Conservation (phyloP, 495 filamentous ascomycete species). For the Sordaria brevicollis region DNA sequence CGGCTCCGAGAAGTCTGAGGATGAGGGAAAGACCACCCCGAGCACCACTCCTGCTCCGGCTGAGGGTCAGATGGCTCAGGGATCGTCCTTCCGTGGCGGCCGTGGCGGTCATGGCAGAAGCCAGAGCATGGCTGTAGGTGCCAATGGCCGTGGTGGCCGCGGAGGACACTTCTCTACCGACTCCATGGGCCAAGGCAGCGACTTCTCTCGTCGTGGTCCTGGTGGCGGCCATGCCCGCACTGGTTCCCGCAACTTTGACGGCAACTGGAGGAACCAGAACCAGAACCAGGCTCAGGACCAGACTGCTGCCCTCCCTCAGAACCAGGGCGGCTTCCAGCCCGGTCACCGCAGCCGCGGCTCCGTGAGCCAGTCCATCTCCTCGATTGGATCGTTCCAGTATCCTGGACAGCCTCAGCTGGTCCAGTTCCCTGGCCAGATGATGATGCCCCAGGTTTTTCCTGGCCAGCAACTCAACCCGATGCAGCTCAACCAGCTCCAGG, state of each 20-base stretch:
- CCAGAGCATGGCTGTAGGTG: slow-evolving; percentile 52
- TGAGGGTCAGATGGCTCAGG: slow-evolving; percentile 41
- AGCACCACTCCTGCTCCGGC: slow-evolving; percentile 30
- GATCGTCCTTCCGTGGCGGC: slow-evolving; percentile 30
- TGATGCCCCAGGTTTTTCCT: slow-evolving; percentile 66
- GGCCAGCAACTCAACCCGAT: slow-evolving; percentile 82
- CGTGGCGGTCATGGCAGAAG: slow-evolving; percentile 48
- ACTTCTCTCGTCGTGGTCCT: slow-evolving; percentile 64
- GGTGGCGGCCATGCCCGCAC: slow-evolving; percentile 63
- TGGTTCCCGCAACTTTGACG: slow-evolving; percentile 86
- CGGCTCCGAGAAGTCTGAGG: slow-evolving; percentile 43
- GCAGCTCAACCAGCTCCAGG: slow-evolving; percentile 84
- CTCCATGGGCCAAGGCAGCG: slow-evolving; percentile 30
- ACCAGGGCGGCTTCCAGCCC: slow-evolving; percentile 76
- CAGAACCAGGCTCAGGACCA: slow-evolving; percentile 49
- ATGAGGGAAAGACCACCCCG: slow-evolving; percentile 30
- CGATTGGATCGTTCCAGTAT: slow-evolving; percentile 83
- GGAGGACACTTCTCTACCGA: slow-evolving; percentile 28
- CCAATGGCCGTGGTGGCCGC: slow-evolving; percentile 36
- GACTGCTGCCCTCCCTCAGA: slow-evolving; percentile 47
- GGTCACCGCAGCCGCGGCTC: slow-evolving; percentile 81
- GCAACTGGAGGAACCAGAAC: slow-evolving; percentile 91
- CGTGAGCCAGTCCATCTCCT: slow-evolving; percentile 76
- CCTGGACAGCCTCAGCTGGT: slow-evolving; percentile 84
- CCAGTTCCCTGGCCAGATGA: slow-evolving; percentile 72